Evolutionary conservation across 129 eudicot genomes (phyloP).

Genomic region (Artemisia argyi): DNA sequence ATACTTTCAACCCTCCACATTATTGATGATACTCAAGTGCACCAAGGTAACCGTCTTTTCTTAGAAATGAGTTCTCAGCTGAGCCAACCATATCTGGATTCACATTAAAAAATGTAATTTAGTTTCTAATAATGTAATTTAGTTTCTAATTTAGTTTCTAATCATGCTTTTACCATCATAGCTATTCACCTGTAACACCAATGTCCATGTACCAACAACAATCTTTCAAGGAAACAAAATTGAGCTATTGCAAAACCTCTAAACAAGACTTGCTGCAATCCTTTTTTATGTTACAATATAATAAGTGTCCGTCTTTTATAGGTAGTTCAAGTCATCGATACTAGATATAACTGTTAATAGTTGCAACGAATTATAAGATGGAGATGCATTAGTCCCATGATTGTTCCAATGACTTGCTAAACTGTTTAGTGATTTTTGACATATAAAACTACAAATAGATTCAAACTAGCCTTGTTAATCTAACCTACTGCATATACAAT

Average conservation of each 20-base stretch:
- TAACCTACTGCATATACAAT: neutral
- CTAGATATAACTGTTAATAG: slow-evolving; percentile 78
- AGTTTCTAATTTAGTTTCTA: too few species aligned
- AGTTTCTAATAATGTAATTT: slow-evolving; percentile 19
- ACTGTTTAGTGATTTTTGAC: too few species aligned
- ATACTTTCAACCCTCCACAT: slow-evolving; percentile 98
- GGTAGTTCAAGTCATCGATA: slow-evolving; percentile 98
- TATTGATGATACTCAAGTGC: slow-evolving; percentile 95
- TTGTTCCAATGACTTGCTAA: too few species aligned
- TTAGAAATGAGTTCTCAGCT: slow-evolving; percentile 92
- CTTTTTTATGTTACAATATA: slow-evolving; percentile 55
- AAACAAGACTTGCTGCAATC: too few species aligned
- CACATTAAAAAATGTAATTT: neutral
- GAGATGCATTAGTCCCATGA: too few species aligned
- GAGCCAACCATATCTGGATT: slow-evolving; percentile 96
- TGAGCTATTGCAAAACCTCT: slow-evolving; percentile 92
- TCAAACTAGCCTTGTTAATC: neutral
- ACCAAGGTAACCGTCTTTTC: slow-evolving; percentile 99
- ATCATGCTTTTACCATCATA: slow-evolving; percentile 68
- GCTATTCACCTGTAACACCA: slow-evolving; percentile 98
- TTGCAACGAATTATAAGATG: slow-evolving; percentile 39
- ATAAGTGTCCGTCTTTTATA: slow-evolving; percentile 95
- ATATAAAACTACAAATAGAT: neutral
- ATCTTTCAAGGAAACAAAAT: slow-evolving; percentile 83
- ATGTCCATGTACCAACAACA: slow-evolving; percentile 96